Conservation (phyloP, 179 eudicot genomes). For the Nepenthes alata region DNA sequence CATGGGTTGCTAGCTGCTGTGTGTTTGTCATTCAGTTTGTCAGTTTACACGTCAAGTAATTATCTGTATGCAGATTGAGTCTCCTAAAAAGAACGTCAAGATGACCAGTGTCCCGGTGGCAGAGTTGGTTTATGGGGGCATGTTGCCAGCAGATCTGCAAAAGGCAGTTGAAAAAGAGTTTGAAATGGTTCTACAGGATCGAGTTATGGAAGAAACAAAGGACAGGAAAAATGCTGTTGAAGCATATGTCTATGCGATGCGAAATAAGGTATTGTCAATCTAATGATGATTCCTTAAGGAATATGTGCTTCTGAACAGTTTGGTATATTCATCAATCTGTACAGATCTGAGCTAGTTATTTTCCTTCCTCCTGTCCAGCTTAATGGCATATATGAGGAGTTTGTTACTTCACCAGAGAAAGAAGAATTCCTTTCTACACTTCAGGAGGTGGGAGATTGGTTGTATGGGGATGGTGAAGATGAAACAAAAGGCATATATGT, state of each 20-base stretch:
- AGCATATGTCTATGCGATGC: constrained; percentile 87
- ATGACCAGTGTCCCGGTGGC: constrained; percentile 49
- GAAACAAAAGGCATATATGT: constrained; percentile 85
- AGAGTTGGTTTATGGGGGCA: constrained; percentile 59
- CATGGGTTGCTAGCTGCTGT: no score
- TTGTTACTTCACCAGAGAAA: constrained; percentile 59
- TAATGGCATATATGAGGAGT: constrained; percentile 59
- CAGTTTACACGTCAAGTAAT: not conserved
- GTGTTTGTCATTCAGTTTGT: no score
- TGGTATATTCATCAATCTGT: not conserved
- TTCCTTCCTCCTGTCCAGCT: constrained; percentile 31
- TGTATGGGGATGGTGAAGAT: constrained; percentile 94
- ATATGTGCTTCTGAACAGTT: not conserved
- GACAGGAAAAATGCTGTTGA: constrained; percentile 89
- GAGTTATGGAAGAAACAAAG: constrained; percentile 91
- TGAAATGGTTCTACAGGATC: constrained; percentile 94
- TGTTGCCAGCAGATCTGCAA: constrained; percentile 48
- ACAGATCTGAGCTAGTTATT: not conserved
- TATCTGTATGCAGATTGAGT: constrained; percentile 40
- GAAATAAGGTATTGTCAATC: constrained; percentile 55
- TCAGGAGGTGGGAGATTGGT: constrained; percentile 84
- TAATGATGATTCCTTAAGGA: not conserved
- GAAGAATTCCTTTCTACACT: constrained; percentile 57
- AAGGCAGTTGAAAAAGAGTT: constrained; percentile 83
- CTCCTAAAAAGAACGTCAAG: constrained; percentile 78